These are phyloP conservation scores for Ceratocystis papillata DNA, from an alignment of 2,329 filamentous ascomycete species.

Conservation along the genomic window DNA sequence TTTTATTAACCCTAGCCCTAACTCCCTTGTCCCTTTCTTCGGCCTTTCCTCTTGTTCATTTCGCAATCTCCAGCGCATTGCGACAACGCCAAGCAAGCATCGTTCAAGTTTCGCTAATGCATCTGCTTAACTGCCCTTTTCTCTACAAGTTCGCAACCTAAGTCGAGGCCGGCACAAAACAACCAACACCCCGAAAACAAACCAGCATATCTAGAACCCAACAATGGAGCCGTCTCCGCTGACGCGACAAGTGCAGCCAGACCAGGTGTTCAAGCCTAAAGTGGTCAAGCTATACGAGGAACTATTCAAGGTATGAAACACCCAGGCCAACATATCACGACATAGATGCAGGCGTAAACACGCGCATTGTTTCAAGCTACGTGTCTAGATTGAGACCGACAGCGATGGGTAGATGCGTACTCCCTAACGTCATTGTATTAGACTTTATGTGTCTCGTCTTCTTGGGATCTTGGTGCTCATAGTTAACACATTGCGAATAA, in stretches of 20 bases:
- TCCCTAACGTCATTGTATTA: too few species aligned
- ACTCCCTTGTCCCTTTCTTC: background rate
- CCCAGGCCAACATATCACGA: too few species aligned
- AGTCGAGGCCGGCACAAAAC: background rate
- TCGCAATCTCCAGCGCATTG: background rate
- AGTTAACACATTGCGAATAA: background rate
- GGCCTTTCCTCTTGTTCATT: background rate
- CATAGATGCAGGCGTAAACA: background rate
- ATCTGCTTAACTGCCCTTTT: background rate
- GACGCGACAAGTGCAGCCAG: slow-evolving; percentile 80
- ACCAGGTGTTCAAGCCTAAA: slow-evolving; percentile 77
- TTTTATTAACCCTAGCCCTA: background rate
- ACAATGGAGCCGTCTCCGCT: slow-evolving; percentile 85
- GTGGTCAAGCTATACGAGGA: slow-evolving; percentile 80
- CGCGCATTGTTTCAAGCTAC: background rate
- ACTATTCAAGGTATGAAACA: slow-evolving; percentile 56
- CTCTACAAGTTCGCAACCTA: background rate
- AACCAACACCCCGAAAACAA: background rate
- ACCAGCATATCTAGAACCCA: background rate
- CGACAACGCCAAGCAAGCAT: background rate
- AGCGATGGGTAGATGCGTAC: too few species aligned
- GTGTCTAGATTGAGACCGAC: background rate
- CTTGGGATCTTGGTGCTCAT: background rate
- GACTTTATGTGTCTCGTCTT: too few species aligned
- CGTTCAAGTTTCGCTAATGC: background rate